Conservation (phyloP, 331 rosid species). For the Phaseolus coccineus region DNA sequence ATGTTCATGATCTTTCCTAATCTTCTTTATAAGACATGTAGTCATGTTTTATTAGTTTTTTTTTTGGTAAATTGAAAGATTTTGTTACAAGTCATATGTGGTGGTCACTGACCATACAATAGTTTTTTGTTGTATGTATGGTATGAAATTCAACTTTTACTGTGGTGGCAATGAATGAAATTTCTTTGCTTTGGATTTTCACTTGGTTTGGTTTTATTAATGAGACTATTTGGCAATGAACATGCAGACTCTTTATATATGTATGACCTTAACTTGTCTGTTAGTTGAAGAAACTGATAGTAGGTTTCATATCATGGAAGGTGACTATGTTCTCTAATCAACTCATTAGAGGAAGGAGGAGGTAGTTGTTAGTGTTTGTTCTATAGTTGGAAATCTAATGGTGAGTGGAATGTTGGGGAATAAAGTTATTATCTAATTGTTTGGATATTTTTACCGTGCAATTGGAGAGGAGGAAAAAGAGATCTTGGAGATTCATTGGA, state of each 20-base stretch:
- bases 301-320: conserved; percentile 20
- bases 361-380: background rate
- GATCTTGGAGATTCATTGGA: too few species aligned
- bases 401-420: background rate
- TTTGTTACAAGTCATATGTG: background rate
- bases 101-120: background rate
- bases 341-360: conserved; percentile 4
- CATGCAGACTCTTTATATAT: background rate
- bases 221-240: background rate
- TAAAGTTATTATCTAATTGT: background rate
- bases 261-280: background rate
- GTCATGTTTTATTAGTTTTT: background rate
- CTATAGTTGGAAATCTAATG: background rate
- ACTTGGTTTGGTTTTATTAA: conserved; percentile 15
- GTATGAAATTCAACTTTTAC: background rate
- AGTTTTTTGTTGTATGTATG: background rate
- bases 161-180: background rate
- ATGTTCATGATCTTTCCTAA: background rate
- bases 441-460: background rate
- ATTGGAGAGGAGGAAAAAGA: too few species aligned
- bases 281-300: background rate
- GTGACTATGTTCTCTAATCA: conserved; percentile 8
- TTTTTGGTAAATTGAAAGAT: background rate
- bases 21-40: background rate
- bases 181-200: conserved; percentile 2